Evolutionary conservation across 495 filamentous ascomycete genomes (phyloP).

Genomic region (Xylaria flabelliformis): DNA sequence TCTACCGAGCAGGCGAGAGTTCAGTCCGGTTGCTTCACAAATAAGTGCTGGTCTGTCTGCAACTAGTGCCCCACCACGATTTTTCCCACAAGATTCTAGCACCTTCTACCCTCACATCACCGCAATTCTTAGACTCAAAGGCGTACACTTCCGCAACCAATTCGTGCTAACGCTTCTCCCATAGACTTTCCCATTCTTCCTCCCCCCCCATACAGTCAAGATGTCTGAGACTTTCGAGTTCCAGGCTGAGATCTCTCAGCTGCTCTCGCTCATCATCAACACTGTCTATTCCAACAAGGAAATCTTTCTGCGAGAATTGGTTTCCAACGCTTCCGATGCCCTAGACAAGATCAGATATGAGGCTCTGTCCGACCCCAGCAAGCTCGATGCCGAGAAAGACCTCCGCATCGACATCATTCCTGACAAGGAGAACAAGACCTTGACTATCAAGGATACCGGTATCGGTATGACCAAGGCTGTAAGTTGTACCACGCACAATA

Average conservation of each 20-base stretch:
- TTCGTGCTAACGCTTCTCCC: not conserved
- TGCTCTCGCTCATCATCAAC: slow-evolving; percentile 99
- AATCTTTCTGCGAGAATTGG: slow-evolving; percentile 97
- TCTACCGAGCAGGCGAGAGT: not conserved
- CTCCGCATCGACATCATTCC: slow-evolving; percentile 98
- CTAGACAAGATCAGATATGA: slow-evolving; percentile 99
- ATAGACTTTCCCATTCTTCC: slow-evolving; percentile 4
- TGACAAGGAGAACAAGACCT: slow-evolving; percentile 93
- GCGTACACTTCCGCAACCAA: not conserved
- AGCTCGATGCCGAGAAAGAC: slow-evolving; percentile 96
- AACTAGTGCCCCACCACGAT: slow-evolving; percentile 2
- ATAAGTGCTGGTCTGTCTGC: not conserved
- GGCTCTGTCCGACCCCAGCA: slow-evolving; percentile 93
- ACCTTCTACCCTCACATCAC: slow-evolving; percentile 6
- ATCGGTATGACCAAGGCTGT: slow-evolving; percentile 99
- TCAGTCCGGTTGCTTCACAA: not conserved
- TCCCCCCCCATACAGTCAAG: slow-evolving; percentile 44
- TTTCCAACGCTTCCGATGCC: slow-evolving; percentile 98
- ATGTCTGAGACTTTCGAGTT: slow-evolving; percentile 99
- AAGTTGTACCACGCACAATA: slow-evolving; percentile 52
- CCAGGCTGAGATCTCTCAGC: slow-evolving; percentile 99
- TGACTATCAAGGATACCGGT: slow-evolving; percentile 96
- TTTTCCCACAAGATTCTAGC: slow-evolving; percentile 7
- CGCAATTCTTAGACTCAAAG: not conserved
- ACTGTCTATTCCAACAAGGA: slow-evolving; percentile 99